phyloP scores from a whole-genome alignment of 306 rosid species.

The Malus fusca region DNA sequence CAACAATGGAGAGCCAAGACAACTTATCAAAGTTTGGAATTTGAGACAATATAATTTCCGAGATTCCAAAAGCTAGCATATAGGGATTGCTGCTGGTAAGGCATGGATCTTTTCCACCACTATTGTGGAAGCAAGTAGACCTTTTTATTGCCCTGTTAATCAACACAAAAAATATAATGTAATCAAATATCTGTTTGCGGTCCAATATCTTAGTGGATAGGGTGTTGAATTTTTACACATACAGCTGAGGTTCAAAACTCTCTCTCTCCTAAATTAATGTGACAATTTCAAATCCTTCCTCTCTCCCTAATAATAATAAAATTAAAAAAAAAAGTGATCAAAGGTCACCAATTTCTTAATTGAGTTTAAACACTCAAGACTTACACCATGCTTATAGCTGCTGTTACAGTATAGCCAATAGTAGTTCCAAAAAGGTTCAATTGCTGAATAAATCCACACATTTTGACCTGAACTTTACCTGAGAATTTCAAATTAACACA shows the following conservation, averaged over 20 bases:
- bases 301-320: no score
- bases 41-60: constrained; percentile 13
- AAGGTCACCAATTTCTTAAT: background rate
- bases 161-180: background rate
- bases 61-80: constrained; percentile 16
- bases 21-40: constrained; percentile 16
- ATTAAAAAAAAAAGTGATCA: background rate
- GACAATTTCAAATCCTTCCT: no score
- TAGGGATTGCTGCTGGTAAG: constrained; percentile 7
- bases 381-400: constrained; percentile 27
- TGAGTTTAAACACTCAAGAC: background rate
- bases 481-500: background rate
- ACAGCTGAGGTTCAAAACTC: no score
- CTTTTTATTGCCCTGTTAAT: constrained; percentile 19
- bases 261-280: no score
- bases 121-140: constrained; percentile 13
- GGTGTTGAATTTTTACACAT: no score
- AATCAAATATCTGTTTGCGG: background rate
- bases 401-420: constrained; percentile 25
- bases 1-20: constrained; percentile 18
- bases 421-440: constrained; percentile 7
- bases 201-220: no score
- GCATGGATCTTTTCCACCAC: constrained; percentile 3
- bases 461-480: constrained; percentile 8
- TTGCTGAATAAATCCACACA: constrained; percentile 18